Evolutionary conservation across 1,139 yeast species (phyloP), one percentile per base, ranked within the genome.

Genomic region (Blastobotrys elegans): DNA sequence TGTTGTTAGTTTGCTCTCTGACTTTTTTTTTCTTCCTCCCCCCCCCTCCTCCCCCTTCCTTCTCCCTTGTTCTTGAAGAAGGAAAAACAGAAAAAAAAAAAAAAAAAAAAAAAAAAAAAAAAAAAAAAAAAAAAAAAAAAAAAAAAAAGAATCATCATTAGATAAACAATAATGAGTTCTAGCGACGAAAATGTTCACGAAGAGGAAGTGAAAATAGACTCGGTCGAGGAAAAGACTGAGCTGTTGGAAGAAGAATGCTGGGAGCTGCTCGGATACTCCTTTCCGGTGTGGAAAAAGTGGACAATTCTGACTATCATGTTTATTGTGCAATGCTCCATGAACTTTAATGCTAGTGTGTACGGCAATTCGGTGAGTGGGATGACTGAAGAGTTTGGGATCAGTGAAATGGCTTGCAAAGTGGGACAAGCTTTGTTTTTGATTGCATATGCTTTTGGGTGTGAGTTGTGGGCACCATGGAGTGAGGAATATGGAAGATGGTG

Each of bases 381-480:
- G 13, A 43, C 66, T 26, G 67, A 65, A 37, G 57, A 67, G 11
- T 69, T 61, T 52, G 49, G 56, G 36, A 59, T 69, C 31, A 55
- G 65, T 44, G 60, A 51, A 44, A 69, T 64, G 39, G 67, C 63
- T 21, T 70, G 67, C 1, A 56, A 71, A 41, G 59, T 58, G 18
- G 66, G 69, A 20, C 70, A 67, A 48, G 65, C 66, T 67, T 58
- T 68, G 20, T 69, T 69, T 49, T 61, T 69, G 49, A 61, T 69
- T 7, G 61, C 67, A 14, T 69, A 69, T 55, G 73, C 71, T 4
- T 63, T 69, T 51, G 73, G 72, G 3, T 67, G 72, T 55, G 72
- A 69, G 50, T 58, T 69, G 44, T 69, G 72, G 72, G 72, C 73
- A 11, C 72, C 72, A 4, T 68, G 72, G 72, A 62, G 68, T 43